A percentile compares a stretch with the other conserved stretches of the same genome.
Evolutionary conservation across 441 rosid genomes (phyloP).

Genomic region (Erysimum cheiri): DNA sequence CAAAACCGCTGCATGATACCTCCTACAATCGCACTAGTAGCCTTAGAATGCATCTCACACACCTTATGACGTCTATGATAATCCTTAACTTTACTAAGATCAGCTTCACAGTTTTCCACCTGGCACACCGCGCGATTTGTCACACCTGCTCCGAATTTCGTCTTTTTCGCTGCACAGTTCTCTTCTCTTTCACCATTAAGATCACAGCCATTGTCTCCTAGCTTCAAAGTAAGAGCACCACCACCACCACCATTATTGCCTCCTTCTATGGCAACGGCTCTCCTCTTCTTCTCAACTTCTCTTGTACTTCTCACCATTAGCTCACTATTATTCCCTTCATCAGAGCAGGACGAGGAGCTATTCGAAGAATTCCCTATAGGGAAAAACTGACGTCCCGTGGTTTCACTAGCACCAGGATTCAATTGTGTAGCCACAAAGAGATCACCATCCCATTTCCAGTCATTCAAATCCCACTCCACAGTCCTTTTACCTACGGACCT

Average conservation of each 20-base stretch:
- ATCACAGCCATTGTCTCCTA: conserved; percentile 16
- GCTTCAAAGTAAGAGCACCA: conserved; percentile 9
- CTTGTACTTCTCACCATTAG: conserved; percentile 49
- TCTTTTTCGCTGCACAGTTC: conserved; percentile 57
- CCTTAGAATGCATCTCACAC: conserved; percentile 95
- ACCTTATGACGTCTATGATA: conserved; percentile 97
- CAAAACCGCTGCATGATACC: conserved; percentile 96
- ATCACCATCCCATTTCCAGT: conserved; percentile 99
- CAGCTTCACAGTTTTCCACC: conserved; percentile 93
- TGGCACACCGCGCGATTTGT: conserved; percentile 81
- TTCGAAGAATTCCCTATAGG: conserved; percentile 72
- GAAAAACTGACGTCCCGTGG: conserved; percentile 51
- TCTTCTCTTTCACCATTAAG: conserved; percentile 24
- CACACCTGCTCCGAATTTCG: conserved; percentile 57
- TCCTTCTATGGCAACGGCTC: conserved; percentile 59
- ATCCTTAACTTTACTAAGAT: conserved; percentile 90
- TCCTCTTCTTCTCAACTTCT: conserved; percentile 68
- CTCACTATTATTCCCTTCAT: conserved; percentile 58
- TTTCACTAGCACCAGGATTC: conserved; percentile 56
- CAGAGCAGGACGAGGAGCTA: conserved; percentile 83
- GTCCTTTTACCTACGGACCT: conserved; percentile 66
- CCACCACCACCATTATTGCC: not conserved
- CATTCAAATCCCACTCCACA: conserved; percentile 91
- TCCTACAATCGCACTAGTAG: conserved; percentile 85
- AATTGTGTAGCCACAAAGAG: conserved; percentile 78